Conservation (phyloP, 345 rosid species). For the Gossypium herbaceum region DNA sequence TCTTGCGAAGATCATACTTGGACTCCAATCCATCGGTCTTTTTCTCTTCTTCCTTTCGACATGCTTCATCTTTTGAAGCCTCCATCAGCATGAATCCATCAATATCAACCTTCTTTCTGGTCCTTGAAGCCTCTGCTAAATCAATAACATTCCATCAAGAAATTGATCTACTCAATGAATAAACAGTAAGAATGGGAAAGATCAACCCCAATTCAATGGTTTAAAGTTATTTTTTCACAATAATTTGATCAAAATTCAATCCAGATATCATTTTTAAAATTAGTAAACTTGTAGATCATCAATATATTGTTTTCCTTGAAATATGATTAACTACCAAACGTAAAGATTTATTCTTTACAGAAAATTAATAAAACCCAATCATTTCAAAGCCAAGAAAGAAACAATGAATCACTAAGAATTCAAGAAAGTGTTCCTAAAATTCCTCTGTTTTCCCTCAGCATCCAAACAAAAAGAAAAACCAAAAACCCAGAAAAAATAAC, state of each 20-base stretch:
- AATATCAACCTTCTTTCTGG: conserved; percentile 23
- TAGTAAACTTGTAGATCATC: neutral
- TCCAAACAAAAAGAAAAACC: neutral
- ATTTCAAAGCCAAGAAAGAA: neutral
- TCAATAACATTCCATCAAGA: neutral
- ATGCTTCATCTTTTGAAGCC: neutral
- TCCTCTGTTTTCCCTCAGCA: neutral
- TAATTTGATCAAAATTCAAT: neutral
- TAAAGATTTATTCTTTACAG: neutral
- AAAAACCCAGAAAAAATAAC: neutral
- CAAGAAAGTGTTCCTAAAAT: no score
- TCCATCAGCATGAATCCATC: conserved; percentile 7
- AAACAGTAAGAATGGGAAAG: neutral
- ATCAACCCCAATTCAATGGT: neutral
- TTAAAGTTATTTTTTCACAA: no score
- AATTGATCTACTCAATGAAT: neutral
- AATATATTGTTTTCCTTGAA: neutral
- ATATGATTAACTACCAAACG: no score
- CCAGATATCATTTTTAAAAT: neutral
- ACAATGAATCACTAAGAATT: neutral
- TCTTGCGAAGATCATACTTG: conserved; percentile 39
- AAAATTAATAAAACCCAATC: neutral
- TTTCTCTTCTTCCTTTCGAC: conserved; percentile 7
- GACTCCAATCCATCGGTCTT: neutral
- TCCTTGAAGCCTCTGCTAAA: conserved; percentile 16